Conservation (phyloP, 148 eudicot genomes). For the Chenopodium berlandieri region DNA sequence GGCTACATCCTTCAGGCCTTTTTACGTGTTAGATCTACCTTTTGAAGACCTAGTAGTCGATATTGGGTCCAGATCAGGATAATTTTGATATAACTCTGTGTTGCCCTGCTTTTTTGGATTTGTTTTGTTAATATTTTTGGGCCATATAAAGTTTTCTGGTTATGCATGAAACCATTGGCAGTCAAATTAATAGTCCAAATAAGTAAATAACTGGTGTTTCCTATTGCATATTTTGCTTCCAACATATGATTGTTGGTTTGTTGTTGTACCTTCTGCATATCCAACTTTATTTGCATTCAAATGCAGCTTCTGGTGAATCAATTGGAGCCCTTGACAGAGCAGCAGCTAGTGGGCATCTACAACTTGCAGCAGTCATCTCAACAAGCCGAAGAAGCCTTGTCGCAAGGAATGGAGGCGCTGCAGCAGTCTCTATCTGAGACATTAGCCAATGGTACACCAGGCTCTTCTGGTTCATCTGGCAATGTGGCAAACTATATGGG, state of each 20-base stretch:
- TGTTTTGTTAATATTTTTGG: neutral
- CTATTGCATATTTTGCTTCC: neutral
- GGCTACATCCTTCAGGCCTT: neutral
- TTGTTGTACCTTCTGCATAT: neutral
- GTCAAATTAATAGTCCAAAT: neutral
- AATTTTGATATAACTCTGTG: neutral
- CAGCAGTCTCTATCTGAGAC: slow-evolving; percentile 92
- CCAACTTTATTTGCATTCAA: neutral
- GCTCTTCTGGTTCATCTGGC: slow-evolving; percentile 66
- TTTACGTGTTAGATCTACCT: neutral
- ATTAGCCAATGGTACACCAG: slow-evolving; percentile 62
- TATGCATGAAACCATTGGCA: neutral
- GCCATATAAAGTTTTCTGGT: neutral
- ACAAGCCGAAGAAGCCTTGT: slow-evolving; percentile 95
- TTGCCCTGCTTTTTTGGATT: neutral
- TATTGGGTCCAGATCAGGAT: neutral
- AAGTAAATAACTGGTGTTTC: neutral
- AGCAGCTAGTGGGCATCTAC: slow-evolving; percentile 65
- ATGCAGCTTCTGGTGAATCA: slow-evolving; percentile 82
- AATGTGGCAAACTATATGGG: slow-evolving; percentile 98
- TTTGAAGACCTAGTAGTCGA: neutral
- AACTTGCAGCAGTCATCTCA: slow-evolving; percentile 86
- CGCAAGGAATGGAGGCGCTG: slow-evolving; percentile 96
- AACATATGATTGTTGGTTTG: neutral
- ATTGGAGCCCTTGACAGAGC: slow-evolving; percentile 92